Evolutionary conservation across 1,139 yeast species (phyloP).

Genomic region (Protomyces inundatus): DNA sequence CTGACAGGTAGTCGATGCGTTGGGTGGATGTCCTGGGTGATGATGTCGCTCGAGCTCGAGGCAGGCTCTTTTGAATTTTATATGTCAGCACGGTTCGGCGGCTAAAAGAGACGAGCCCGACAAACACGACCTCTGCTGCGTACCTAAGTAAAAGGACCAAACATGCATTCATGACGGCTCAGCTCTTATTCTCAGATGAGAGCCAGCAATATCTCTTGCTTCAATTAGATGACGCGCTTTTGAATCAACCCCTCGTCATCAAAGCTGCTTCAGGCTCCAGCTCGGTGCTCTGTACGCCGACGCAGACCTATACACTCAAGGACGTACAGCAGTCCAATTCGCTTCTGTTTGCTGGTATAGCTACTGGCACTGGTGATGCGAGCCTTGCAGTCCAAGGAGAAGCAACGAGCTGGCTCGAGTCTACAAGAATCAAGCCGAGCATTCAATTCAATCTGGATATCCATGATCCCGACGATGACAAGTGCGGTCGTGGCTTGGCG

Average conservation of each 20-base stretch:
- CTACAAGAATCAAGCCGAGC: not conserved
- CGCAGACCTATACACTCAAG: constrained; percentile 2
- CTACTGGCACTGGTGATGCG: not conserved
- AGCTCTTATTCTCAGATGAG: not conserved
- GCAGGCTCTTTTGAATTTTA: too few relatives aligned
- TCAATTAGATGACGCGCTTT: constrained; percentile 11
- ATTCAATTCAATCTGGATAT: not conserved
- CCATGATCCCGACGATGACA: not conserved
- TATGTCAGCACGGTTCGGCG: too few relatives aligned
- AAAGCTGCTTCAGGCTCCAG: constrained; percentile 7
- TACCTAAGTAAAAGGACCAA: too few relatives aligned
- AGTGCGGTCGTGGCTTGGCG: not conserved
- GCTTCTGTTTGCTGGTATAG: not conserved
- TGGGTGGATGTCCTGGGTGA: not conserved
- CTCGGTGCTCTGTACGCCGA: constrained; percentile 6
- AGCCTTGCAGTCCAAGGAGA: constrained; percentile 12
- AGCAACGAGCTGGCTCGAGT: constrained; percentile 15
- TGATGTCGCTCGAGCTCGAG: too few relatives aligned
- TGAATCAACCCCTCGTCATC: constrained; percentile 1
- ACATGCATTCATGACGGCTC: not conserved
- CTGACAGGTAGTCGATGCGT: not conserved
- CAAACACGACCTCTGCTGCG: too few relatives aligned
- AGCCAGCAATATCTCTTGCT: constrained; percentile 11
- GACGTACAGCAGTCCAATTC: constrained; percentile 23
- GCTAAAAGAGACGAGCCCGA: too few relatives aligned